Conservation (phyloP, 2,329 filamentous ascomycete species). For the Berkeleyomyces basicola region DNA sequence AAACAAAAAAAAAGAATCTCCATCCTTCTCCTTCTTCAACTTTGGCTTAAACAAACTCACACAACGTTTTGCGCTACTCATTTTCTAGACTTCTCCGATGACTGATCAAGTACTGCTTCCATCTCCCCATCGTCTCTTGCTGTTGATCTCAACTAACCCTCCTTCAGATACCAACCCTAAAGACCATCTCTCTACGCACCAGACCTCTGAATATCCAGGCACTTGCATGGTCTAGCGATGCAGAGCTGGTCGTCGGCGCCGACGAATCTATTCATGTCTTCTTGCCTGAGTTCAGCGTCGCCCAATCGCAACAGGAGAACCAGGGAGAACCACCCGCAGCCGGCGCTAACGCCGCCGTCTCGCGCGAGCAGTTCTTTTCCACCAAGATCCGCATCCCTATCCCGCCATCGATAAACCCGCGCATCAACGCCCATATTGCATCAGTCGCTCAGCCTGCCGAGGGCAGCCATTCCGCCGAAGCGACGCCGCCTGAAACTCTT, state of each 20-base stretch:
- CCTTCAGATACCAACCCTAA: slow-evolving; percentile 29
- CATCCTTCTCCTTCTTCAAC: background rate
- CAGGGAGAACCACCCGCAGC: slow-evolving; percentile 3
- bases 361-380: slow-evolving; percentile 15
- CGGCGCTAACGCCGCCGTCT: slow-evolving; percentile 16
- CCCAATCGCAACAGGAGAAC: slow-evolving; percentile 11
- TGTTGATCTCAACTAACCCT: background rate
- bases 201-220: slow-evolving; percentile 28
- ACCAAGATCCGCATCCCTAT: slow-evolving; percentile 14
- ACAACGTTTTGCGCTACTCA: background rate
- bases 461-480: background rate
- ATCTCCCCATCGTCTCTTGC: too few relatives aligned
- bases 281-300: slow-evolving; percentile 28
- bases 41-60: background rate
- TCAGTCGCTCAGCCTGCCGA: background rate
- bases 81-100: background rate
- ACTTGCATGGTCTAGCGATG: slow-evolving; percentile 38
- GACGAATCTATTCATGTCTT: slow-evolving; percentile 38
- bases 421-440: slow-evolving; percentile 9
- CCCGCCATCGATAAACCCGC: slow-evolving; percentile 11
- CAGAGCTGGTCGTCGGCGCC: slow-evolving; percentile 38
- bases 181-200: slow-evolving; percentile 27
- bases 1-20: background rate
- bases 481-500: background rate
- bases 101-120: slow-evolving; percentile 4